Evolutionary conservation across 352 stramenopile species (phyloP).

Genomic region (Phytopythium boreale): DNA sequence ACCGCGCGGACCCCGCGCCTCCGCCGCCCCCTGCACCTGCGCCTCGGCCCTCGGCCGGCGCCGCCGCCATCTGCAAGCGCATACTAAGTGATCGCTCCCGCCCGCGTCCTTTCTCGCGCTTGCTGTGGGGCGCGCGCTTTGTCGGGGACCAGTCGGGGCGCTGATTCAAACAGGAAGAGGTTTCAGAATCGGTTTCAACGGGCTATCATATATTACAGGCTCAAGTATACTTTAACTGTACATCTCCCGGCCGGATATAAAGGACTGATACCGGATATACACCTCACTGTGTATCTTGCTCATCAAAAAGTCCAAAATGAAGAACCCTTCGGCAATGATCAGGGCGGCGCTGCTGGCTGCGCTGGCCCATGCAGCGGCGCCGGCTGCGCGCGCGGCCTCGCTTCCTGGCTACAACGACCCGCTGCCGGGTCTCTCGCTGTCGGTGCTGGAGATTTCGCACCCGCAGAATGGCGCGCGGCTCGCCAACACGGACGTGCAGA

Average conservation of each 20-base stretch:
- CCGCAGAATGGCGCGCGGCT: constrained; percentile 50
- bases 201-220: too few relatives aligned
- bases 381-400: not conserved
- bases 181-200: too few relatives aligned
- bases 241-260: too few relatives aligned
- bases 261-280: too few relatives aligned
- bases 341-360: not conserved
- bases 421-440: constrained; percentile 22
- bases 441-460: constrained; percentile 57
- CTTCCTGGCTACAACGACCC: constrained; percentile 25
- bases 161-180: too few relatives aligned
- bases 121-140: not conserved
- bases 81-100: not conserved
- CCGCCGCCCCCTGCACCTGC: not conserved
- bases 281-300: too few relatives aligned
- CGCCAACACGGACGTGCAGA: constrained; percentile 37
- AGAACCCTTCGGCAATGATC: not conserved
- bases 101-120: not conserved
- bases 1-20: not conserved
- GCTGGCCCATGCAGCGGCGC: not conserved
- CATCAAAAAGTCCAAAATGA: not conserved
- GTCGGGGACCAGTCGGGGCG: not conserved
- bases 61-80: not conserved
- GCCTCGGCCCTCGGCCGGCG: not conserved
- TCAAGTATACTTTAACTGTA: too few relatives aligned